Conservation (phyloP, 2,329 filamentous ascomycete species). For the Diaporthe citri region DNA sequence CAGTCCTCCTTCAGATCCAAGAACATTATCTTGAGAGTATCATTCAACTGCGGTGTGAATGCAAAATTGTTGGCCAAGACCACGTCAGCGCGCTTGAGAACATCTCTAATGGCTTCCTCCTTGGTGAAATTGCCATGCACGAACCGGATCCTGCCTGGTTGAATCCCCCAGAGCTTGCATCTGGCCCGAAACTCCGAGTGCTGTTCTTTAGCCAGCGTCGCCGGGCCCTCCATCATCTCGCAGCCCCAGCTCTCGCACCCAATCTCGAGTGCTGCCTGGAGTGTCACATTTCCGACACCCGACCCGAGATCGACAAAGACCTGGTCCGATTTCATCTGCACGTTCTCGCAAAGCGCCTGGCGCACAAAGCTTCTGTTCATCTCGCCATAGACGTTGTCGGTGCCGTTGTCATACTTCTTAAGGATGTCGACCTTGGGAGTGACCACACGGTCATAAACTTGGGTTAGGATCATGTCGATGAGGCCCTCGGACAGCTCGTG, state of each 20-base stretch:
- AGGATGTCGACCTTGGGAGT: constrained; percentile 89
- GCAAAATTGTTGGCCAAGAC: constrained; percentile 98
- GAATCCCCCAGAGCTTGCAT: constrained; percentile 89
- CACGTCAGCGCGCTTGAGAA: constrained; percentile 89
- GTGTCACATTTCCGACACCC: constrained; percentile 93
- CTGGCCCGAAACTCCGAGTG: constrained; percentile 86
- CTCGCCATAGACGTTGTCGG: constrained; percentile 95
- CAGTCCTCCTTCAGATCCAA: constrained; percentile 92
- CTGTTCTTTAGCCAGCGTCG: constrained; percentile 84
- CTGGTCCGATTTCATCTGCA: constrained; percentile 82
- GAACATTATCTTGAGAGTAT: constrained; percentile 87
- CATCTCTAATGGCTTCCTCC: constrained; percentile 76
- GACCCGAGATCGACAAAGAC: constrained; percentile 96
- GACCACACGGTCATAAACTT: constrained; percentile 93
- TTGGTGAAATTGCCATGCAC: constrained; percentile 87
- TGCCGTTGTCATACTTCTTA: constrained; percentile 87
- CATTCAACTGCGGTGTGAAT: constrained; percentile 89
- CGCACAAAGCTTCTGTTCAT: constrained; percentile 87
- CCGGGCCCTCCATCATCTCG: constrained; percentile 94
- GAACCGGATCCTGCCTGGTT: constrained; percentile 82
- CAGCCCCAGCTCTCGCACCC: constrained; percentile 97
- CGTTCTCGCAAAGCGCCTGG: constrained; percentile 81
- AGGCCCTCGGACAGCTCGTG: constrained; percentile 79
- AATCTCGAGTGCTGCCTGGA: constrained; percentile 93
- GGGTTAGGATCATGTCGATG: constrained; percentile 84